phyloP scores from a whole-genome alignment of 306 rosid species.

The Prunus persica region Prunus_persica_NCBIv2 NC_034016.1:22272001-22272500 shows the following conservation, averaged over 20 bases:
- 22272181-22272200: not conserved
- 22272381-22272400: not conserved
- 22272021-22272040: conserved; percentile 48
- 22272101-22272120: not conserved
- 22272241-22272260: not conserved
- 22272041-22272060: conserved; percentile 7
- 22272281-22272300: not conserved
- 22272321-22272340: not conserved
- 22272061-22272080: not conserved
- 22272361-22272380: not conserved
- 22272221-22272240: not conserved
- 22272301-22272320: not conserved
- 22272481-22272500: conserved; percentile 13
- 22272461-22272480: not conserved
- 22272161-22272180: not conserved
- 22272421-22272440: not conserved
- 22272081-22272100: conserved; percentile 1
- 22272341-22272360: not conserved
- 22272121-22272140: not conserved
- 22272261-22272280: not conserved
- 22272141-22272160: not conserved
- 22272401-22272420: conserved; percentile 1
- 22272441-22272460: conserved; percentile 17
- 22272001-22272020: conserved; percentile 90
- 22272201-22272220: not conserved